Evolutionary conservation across 768 basidiomycete species (phyloP), one percentile per base, ranked within the genome.

Genomic region (Dentipellis sp.): DNA sequence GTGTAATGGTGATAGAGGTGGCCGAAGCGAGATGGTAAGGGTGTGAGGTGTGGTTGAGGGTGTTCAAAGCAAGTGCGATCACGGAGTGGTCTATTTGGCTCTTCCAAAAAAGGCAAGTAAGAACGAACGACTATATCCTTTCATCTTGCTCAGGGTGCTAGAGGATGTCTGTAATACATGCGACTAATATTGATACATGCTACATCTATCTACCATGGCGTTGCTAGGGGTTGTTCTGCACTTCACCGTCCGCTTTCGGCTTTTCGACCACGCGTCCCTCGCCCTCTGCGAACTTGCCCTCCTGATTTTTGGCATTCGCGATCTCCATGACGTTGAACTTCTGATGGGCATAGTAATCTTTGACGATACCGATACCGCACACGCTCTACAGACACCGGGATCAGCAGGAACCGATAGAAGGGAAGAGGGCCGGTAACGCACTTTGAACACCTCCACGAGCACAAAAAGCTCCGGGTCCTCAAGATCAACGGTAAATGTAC

Each of bases 371-470:
- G 23, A 92, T 73, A 2, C 91, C 87, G 61, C 88, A 91, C 0
- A 87, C 73, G 59, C 81, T 83, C 89, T 91, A n/a, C 56, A 14
- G 16, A 45, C 52, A 37, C 48, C 45, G 29, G 23, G 39, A 4
- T 36, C 23, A 55, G 51, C 29, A 23, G 10, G 12, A 38, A 29
- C 35, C 37, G n/a, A 29, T 12, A 50, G 38, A 10, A 22, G 17
- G 10, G 47, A 47, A 16, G 38, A 36, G 45, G 47, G 40, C 50
- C 53, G 21, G 51, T 14, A n/a, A 21, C n/a, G 54, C 53, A 86
- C 90, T 79, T 91, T 92, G 75, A 91, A 91, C 4, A 92, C 76
- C 63, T 92, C 88, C 6, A 91, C 81, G 7, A 92, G 76, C 48
- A 92, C 78, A 58, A 88, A 89, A 2, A 88, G 69, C 45, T 86